Base-by-base conservation (phyloP, 371 early-diverging fungal genomes). In the Rhizopus sp. region DNA sequence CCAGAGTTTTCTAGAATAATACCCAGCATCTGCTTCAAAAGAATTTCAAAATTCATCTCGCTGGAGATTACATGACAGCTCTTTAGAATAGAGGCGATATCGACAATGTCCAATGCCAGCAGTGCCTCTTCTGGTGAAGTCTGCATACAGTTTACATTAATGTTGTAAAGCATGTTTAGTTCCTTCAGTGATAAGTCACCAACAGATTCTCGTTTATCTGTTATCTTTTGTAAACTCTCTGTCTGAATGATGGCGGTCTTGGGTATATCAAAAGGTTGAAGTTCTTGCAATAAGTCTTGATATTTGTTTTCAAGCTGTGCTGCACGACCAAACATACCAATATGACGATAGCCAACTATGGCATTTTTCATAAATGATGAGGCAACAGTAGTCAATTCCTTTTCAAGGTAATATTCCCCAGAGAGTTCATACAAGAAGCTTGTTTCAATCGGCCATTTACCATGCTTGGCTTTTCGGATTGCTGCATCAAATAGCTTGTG, bases 51-150 rank as follows among this genome's bases (percentile, higher is more conserved):
- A 37, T 80, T 80, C 80, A 80, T 76, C 48, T 80, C 80, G 33
- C 80, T 80, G 5, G 80, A 80, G 16, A 80, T 76, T 10, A 80
- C 70, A 34, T 80, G 80, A 3, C 73, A 72, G 39, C 80, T 80
- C 57, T 80, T 80, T 34, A 80, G 57, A 23, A 80, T 79, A 0
- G 80, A 75, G 3, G 74, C 77, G 30, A 80, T 50, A 55, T 80
- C 77, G 5, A 75, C 77, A 4, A 80, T 70, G 35, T 80, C 80
- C 50, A 80, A 45, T 1, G 75, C 62, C 30, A 80, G 47, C 10
- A 80, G 29, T 0, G 70, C 72, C 48, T 80, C 73, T 52, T 80
- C 80, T 0, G 77, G 68, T 13, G 68, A 53, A 3, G 66, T 54
- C 13, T 42, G 45, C 59, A 35, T 62, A 16, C 29, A 38, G 29